Percentiles rank a stretch among this genome's conserved stretches.
These are phyloP conservation scores for Bolboschoenoplectus hybrid DNA, from an alignment of 202 grass and related monocot genomes.

Conservation along the genomic window DNA sequence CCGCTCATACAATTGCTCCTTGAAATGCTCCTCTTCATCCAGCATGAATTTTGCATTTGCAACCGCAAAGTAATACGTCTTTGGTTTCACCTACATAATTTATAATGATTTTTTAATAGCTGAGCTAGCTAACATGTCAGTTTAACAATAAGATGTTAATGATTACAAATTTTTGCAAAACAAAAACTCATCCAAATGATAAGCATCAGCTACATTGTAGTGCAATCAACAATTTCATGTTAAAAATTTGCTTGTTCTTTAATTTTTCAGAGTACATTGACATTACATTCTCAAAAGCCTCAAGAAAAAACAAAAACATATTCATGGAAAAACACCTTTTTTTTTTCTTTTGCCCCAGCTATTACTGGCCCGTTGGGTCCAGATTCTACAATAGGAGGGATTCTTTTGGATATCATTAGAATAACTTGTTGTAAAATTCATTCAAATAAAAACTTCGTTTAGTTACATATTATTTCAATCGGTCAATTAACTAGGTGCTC, in stretches of 20 bases:
- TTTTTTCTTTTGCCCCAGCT: neutral
- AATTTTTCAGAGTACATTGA: neutral
- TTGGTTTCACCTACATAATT: slow-evolving; percentile 56
- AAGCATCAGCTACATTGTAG: neutral
- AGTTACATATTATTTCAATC: neutral
- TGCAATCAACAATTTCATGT: neutral
- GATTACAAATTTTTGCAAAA: neutral
- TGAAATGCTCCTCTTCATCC: slow-evolving; percentile 97
- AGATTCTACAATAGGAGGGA: neutral
- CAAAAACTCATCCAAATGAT: neutral
- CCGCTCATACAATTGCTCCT: slow-evolving; percentile 84
- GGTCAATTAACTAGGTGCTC: neutral
- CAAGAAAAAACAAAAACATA: neutral
- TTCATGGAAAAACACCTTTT: neutral
- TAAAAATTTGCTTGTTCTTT: neutral
- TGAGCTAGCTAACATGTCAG: neutral
- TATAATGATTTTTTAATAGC: slow-evolving; percentile 6
- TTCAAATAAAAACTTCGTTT: neutral
- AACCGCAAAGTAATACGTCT: slow-evolving; percentile 79
- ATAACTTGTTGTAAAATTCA: neutral
- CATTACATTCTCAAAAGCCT: neutral
- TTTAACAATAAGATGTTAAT: neutral
- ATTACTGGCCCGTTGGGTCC: neutral
- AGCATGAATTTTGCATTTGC: slow-evolving; percentile 99
- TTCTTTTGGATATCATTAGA: neutral